Evolutionary conservation across 495 filamentous ascomycete genomes (phyloP), one percentile per base, ranked within the genome.

Genomic region (Gamarada debralockiae): DNA sequence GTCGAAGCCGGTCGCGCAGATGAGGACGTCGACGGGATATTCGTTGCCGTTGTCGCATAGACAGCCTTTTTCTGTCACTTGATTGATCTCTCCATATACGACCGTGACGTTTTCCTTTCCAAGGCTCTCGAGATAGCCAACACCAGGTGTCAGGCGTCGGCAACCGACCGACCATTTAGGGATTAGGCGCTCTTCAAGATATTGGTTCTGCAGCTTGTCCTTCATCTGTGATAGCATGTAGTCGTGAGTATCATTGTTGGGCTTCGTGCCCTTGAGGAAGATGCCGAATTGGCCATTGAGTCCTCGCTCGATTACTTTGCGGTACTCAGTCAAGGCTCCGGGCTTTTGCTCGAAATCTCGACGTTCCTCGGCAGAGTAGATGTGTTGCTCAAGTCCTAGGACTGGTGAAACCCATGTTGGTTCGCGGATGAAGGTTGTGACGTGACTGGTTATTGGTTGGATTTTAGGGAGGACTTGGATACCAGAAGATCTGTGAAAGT

Each of bases 361-460:
- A 3, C n/a, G 4, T 20, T 39, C 5, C n/a, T 39, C 36, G n/a
- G n/a, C 36, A 5, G 36, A n/a, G 36, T 39, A 39, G 4, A 3
- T 39, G n/a, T 39, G 13, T 7, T 5, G 4, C 3, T 39, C 36
- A 39, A 15, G n/a, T 4, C 36, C 36, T 39, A 20, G 4, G 5
- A 3, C 18, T n/a, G 4, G 36, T 20, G 36, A 5, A 39, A 86
- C 70, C 82, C 82, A 86, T 14, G 77, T 77, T 3, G 75, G 72
- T 29, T 71, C 73, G 5, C 82, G 73, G 14, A 78, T 76, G 31
- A 81, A 85, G 56, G 78, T 75, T 53, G 75, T 72, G 34, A 69
- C 63, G 20, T 73, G 61, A 20, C 65, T 58, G 27, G 72, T 71
- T 20, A 70, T 66, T 0, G 74, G 69, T 45, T 73, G 61, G 39